Percentiles rank a stretch among this genome's conserved stretches.
phyloP scores from a whole-genome alignment of 805 yeast genomes.

The Pichia pseudocactophila region DNA sequence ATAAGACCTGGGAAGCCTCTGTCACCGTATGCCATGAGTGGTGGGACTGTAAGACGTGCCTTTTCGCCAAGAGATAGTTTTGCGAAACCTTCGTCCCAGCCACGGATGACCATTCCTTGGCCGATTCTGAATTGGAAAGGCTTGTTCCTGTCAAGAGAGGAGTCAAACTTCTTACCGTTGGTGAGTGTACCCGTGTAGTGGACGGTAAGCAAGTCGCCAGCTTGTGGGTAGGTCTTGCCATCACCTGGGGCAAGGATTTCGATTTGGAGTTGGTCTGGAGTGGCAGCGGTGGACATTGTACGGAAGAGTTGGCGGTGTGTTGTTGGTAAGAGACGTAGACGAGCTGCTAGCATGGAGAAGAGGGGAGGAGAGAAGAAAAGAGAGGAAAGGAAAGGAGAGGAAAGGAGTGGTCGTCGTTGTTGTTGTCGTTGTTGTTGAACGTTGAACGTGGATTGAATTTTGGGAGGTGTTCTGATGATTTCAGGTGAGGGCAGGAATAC shows the following conservation, averaged over 20 bases:
- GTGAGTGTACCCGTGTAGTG: conserved; percentile 95
- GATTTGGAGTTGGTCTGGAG: conserved; percentile 23
- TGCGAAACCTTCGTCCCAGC: conserved; percentile 95
- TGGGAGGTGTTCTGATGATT: too few relatives aligned
- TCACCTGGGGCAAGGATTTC: conserved; percentile 48
- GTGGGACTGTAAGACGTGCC: conserved; percentile 88
- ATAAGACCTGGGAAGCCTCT: conserved; percentile 96
- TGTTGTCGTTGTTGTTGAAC: too few relatives aligned
- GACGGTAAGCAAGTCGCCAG: conserved; percentile 84
- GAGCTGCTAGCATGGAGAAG: background rate
- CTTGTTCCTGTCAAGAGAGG: conserved; percentile 88
- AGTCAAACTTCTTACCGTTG: conserved; percentile 93
- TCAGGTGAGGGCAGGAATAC: too few relatives aligned
- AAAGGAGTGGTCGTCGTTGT: too few relatives aligned
- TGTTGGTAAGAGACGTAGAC: background rate
- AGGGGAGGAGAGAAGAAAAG: background rate
- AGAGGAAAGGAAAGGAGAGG: too few relatives aligned
- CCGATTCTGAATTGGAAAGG: conserved; percentile 94
- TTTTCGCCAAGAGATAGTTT: conserved; percentile 87
- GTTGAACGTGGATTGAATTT: too few relatives aligned
- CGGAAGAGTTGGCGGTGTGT: background rate
- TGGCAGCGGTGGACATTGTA: conserved; percentile 6
- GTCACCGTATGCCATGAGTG: conserved; percentile 85
- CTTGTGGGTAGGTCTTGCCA: conserved; percentile 76
- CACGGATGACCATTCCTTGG: conserved; percentile 92